These are phyloP conservation scores for Rhynchospora pubera DNA, from an alignment of 176 grass and related monocot species.

Conservation along the genomic window DNA sequence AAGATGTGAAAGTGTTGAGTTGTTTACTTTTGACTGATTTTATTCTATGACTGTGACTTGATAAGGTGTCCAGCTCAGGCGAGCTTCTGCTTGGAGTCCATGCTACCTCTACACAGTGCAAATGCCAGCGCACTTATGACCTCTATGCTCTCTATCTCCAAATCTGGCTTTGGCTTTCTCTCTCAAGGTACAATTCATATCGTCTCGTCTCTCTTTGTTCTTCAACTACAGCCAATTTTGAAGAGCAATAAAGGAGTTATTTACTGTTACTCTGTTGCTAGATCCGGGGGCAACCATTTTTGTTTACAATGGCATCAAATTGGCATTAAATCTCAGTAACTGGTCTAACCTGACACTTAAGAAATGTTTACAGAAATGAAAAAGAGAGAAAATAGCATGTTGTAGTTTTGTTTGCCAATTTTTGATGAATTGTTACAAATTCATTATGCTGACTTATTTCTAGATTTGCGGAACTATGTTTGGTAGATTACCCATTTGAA, in stretches of 20 bases:
- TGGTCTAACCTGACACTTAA: background rate
- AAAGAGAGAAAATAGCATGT: background rate
- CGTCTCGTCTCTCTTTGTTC: background rate
- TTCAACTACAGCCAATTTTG: no score
- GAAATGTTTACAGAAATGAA: background rate
- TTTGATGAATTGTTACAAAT: background rate
- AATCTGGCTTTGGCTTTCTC: slow-evolving; percentile 47
- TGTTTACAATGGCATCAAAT: background rate
- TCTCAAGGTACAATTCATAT: slow-evolving; percentile 47
- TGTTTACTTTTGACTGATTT: background rate
- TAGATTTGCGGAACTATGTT: background rate
- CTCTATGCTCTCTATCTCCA: slow-evolving; percentile 70
- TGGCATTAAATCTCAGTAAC: background rate
- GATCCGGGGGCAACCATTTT: background rate
- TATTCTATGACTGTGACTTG: background rate
- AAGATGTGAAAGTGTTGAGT: background rate
- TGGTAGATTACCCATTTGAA: background rate
- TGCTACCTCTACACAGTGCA: slow-evolving; percentile 71
- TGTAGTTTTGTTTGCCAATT: background rate
- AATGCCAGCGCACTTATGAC: slow-evolving; percentile 71
- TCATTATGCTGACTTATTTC: background rate
- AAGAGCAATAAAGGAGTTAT: background rate
- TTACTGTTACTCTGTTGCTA: background rate
- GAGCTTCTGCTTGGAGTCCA: slow-evolving; percentile 65
- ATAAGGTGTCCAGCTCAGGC: slow-evolving; percentile 56